Percentiles rank a stretch among this genome's conserved stretches.
phyloP scores from a whole-genome alignment of 1,284 basidiomycete genomes.

The Agroathelia rolfsii region DNA sequence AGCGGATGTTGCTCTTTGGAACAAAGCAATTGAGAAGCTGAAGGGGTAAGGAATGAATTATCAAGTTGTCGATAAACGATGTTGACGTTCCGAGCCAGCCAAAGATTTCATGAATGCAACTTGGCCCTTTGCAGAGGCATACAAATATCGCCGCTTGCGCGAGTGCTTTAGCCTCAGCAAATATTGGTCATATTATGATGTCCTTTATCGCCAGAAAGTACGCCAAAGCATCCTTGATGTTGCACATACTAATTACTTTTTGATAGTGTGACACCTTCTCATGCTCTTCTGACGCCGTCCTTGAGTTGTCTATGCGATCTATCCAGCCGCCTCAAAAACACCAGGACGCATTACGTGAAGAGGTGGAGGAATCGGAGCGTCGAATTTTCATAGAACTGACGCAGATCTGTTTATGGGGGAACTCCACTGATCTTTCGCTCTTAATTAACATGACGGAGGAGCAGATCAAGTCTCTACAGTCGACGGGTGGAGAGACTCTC shows the following conservation, averaged over 20 bases:
- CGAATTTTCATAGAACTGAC: conserved; percentile 92
- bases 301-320: conserved; percentile 91
- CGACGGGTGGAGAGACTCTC: conserved; percentile 90
- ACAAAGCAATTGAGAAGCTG: conserved; percentile 92
- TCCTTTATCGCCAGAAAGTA: conserved; percentile 87
- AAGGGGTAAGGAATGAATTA: conserved; percentile 45
- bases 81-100: too few relatives aligned
- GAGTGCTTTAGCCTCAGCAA: conserved; percentile 94
- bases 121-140: conserved; percentile 94
- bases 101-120: conserved; percentile 97
- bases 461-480: conserved; percentile 96
- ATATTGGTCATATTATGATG: conserved; percentile 85
- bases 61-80: neutral
- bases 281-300: conserved; percentile 86
- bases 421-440: conserved; percentile 93
- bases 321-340: conserved; percentile 73
- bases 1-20: conserved; percentile 93
- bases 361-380: conserved; percentile 70
- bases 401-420: conserved; percentile 93
- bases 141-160: conserved; percentile 93
- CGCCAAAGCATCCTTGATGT: conserved; percentile 8
- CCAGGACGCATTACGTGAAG: conserved; percentile 41
- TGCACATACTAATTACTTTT: conserved; percentile 13
- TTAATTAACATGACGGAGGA: conserved; percentile 99
- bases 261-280: conserved; percentile 89